Evolutionary conservation across 768 basidiomycete species (phyloP).

Genomic region (Harrya chromipes): DNA sequence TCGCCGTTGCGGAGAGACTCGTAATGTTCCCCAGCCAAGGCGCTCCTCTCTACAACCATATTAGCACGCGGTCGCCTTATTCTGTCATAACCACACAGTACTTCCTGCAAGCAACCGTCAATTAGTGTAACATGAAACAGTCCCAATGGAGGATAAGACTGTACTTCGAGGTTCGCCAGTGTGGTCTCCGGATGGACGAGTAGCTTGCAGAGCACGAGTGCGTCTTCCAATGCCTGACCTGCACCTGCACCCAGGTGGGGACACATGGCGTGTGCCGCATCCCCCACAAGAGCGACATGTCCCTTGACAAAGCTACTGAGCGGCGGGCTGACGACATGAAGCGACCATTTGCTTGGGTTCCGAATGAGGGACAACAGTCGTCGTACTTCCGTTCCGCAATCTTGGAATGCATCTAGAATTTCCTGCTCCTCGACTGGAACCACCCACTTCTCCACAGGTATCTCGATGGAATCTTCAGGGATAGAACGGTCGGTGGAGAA

Average conservation of each 20-base stretch:
- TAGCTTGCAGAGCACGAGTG: conserved; percentile 43
- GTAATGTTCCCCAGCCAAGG: conserved; percentile 42
- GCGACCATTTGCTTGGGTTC: conserved; percentile 49
- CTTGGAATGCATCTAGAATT: conserved; percentile 40
- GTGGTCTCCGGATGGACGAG: conserved; percentile 43
- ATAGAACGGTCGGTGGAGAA: conserved; percentile 35
- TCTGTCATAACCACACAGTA: conserved; percentile 44
- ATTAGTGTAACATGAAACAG: neutral
- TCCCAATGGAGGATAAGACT: conserved; percentile 2
- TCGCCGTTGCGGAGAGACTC: conserved; percentile 28
- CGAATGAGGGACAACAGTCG: conserved; percentile 42
- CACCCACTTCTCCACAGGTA: conserved; percentile 40
- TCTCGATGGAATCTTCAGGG: conserved; percentile 25
- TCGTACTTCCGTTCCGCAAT: conserved; percentile 45
- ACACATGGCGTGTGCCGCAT: conserved; percentile 58
- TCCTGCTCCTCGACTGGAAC: conserved; percentile 39
- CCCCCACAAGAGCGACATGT: conserved; percentile 50
- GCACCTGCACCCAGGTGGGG: conserved; percentile 59
- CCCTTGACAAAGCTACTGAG: conserved; percentile 43
- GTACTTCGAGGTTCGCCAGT: conserved; percentile 39
- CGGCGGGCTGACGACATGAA: conserved; percentile 47
- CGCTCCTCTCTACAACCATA: conserved; percentile 43
- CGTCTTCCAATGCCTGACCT: conserved; percentile 60
- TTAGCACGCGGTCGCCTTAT: conserved; percentile 48
- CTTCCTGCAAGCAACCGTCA: conserved; percentile 32